Conservation (phyloP, 805 yeast genomes). For the Tetrapisispora phaffii region DNA sequence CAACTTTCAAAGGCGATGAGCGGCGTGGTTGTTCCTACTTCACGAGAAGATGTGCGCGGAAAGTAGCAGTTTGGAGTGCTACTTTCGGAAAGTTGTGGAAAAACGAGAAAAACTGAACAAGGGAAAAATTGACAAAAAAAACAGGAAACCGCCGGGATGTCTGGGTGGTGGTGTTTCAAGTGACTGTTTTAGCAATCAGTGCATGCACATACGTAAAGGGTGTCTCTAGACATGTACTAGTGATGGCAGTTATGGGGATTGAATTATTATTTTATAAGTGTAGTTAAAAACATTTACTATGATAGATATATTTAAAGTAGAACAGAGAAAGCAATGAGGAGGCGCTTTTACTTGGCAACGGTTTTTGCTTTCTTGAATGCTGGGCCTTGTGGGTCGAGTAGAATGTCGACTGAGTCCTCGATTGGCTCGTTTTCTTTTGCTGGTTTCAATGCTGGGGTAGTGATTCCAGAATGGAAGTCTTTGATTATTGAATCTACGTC, state of each 20-base stretch:
- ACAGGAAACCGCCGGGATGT: background rate
- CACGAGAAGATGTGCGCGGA: too few relatives aligned
- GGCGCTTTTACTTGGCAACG: background rate
- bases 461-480: slow-evolving; percentile 68
- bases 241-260: too few relatives aligned
- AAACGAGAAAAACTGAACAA: too few relatives aligned
- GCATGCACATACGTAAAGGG: too few relatives aligned
- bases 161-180: background rate
- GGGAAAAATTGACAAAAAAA: too few relatives aligned
- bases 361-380: slow-evolving; percentile 11
- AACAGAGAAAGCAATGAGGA: background rate
- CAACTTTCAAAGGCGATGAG: too few relatives aligned
- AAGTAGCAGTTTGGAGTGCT: too few relatives aligned
- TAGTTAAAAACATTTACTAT: background rate
- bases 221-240: too few relatives aligned
- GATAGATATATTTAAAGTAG: background rate
- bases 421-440: background rate
- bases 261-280: too few relatives aligned
- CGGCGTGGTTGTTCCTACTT: too few relatives aligned
- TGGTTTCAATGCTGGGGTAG: slow-evolving; percentile 11
- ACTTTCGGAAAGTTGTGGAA: too few relatives aligned
- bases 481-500: slow-evolving; percentile 95
- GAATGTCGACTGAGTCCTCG: slow-evolving; percentile 6
- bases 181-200: background rate
- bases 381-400: slow-evolving; percentile 7